Base-by-base conservation (phyloP, 2,329 filamentous ascomycete species). In the Periconia sp. region DNA sequence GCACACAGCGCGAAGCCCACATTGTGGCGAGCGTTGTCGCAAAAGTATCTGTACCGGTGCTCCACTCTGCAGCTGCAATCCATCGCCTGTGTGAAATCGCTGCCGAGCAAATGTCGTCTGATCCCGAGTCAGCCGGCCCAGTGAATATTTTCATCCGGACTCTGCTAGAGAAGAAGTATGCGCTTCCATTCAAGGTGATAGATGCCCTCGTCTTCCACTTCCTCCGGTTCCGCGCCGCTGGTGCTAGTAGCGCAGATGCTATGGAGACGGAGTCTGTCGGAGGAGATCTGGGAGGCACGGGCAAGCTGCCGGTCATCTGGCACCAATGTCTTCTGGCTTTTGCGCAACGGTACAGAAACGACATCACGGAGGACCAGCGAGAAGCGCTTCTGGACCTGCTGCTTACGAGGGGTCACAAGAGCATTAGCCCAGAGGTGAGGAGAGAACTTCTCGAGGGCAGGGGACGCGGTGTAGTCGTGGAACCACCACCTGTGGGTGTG, bases 191-290 rank as follows among this genome's bases (percentile, higher is more conserved):
- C 75, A 92, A 95, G 71, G 92, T 96, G 40, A 85, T 99, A 36
- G 94, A 99, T 60, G 87, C 91, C 2, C 77, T 97, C 2, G 94
- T 99, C 8, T 97, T 97, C 76, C 92, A 99, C 71, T 99, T 99
- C 71, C 71, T 97, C 50, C 87, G 94, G 12, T 96, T 96, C 76
- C 82, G 89, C 23, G 87, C 82, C 39, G 79, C 83, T 18, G 85
- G 88, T 49, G 80, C 84, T 3, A 77, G 80, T 13, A 75, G 76
- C 37, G 75, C 75, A 22, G 84, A 87, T 41, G 74, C 73, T 19
- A 84, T 85, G 76, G 69, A 66, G 12, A 63, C 54, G 0, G 60
- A 60, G 19, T 60, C 54, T 35, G 59, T 65, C 4, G 70, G 67
- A 22, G 70, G 67, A 4, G 59, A 65, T 31, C 51, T 69, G 7